Conservation (phyloP, 2,329 filamentous ascomycete species). For the Sclerotiophoma versabilis region DNA sequence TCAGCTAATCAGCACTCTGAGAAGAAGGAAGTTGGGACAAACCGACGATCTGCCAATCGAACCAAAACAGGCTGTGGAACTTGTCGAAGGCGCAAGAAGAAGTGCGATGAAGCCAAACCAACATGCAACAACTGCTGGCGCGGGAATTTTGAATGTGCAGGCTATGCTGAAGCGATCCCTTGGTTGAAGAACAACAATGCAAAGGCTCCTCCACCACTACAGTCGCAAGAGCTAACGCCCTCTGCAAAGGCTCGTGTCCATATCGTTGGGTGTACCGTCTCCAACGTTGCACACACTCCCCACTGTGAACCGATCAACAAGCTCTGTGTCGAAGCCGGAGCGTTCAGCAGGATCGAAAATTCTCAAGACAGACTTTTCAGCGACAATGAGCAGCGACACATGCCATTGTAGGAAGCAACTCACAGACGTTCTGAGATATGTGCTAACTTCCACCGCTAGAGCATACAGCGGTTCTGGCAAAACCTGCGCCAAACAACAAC, state of each 20-base stretch:
- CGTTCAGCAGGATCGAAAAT: background rate
- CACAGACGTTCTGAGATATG: background rate
- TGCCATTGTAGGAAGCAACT: background rate
- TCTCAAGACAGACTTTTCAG: background rate
- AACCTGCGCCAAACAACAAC: background rate
- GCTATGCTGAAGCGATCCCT: too few relatives aligned
- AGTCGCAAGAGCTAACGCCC: too few relatives aligned
- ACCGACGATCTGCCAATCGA: constrained; percentile 82
- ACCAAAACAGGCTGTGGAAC: constrained; percentile 98
- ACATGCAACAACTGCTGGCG: too few relatives aligned
- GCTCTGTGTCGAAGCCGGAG: background rate
- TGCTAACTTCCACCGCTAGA: background rate
- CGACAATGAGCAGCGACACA: background rate
- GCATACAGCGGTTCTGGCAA: background rate
- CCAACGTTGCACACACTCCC: background rate
- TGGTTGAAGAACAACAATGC: too few relatives aligned
- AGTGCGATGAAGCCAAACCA: too few relatives aligned
- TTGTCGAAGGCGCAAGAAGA: constrained; percentile 89
- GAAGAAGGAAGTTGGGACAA: constrained; percentile 21
- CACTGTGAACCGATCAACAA: background rate
- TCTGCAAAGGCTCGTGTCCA: too few relatives aligned
- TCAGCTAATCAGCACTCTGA: too few relatives aligned
- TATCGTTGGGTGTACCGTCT: background rate
- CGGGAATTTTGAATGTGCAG: too few relatives aligned
- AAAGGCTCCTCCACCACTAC: too few relatives aligned